Evolutionary conservation across 2,329 filamentous ascomycete genomes (phyloP).

Genomic region (Fusarium oligoseptatum): DNA sequence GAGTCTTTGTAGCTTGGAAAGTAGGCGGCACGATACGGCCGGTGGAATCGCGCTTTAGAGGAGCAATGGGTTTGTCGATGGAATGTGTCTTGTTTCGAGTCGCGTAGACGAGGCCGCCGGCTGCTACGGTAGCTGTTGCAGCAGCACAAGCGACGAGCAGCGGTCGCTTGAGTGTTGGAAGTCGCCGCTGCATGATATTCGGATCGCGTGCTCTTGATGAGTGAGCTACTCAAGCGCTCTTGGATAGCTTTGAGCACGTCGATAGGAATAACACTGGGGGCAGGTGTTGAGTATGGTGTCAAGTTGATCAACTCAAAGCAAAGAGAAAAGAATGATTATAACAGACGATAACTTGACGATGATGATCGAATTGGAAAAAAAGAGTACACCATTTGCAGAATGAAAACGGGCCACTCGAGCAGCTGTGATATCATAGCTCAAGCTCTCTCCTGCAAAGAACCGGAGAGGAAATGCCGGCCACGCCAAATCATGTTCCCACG

Average conservation of each 20-base stretch:
- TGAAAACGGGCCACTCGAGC: neutral
- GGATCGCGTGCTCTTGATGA: neutral
- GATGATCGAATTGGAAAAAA: neutral
- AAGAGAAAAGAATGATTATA: conserved; percentile 1
- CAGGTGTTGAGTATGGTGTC: neutral
- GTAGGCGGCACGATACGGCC: conserved; percentile 55
- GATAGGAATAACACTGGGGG: neutral
- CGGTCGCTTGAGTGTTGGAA: conserved; percentile 53
- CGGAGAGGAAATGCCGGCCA: neutral
- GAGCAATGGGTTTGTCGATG: conserved; percentile 51
- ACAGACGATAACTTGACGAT: neutral
- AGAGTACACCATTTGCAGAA: neutral
- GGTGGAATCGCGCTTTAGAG: conserved; percentile 52
- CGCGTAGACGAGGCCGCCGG: conserved; percentile 50
- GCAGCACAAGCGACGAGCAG: conserved; percentile 49
- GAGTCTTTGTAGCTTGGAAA: conserved; percentile 52
- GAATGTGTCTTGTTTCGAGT: conserved; percentile 47
- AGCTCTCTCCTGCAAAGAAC: neutral
- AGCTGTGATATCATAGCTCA: conserved; percentile 1
- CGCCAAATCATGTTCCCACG: neutral
- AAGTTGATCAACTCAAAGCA: neutral
- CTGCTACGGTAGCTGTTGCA: conserved; percentile 45
- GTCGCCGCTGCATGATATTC: conserved; percentile 51
- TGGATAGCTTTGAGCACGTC: neutral
- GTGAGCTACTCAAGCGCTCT: neutral